Percentiles rank a stretch among this genome's conserved stretches.
Evolutionary conservation across 805 yeast species (phyloP).

Genomic region (Kodamaea jinghongensis): DNA sequence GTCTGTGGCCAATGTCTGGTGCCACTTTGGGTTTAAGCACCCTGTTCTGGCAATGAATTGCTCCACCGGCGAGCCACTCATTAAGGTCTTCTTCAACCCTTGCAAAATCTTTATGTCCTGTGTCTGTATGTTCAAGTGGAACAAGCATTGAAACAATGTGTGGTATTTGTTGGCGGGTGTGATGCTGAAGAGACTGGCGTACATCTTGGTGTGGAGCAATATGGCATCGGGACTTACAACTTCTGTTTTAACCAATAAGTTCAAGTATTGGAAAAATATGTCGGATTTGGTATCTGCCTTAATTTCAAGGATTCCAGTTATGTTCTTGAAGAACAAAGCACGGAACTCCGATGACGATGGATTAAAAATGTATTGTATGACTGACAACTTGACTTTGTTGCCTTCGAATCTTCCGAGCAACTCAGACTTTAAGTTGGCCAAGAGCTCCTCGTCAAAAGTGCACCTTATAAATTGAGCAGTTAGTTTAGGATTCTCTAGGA

Average conservation of each 20-base stretch:
- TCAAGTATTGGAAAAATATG: conserved; percentile 18
- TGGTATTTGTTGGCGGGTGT: conserved; percentile 17
- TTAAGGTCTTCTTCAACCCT: conserved; percentile 21
- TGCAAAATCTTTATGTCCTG: conserved; percentile 13
- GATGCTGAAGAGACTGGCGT: conserved; percentile 16
- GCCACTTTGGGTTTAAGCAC: conserved; percentile 35
- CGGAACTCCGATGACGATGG: conserved; percentile 20
- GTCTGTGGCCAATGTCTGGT: conserved; percentile 23
- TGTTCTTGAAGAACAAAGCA: conserved; percentile 16
- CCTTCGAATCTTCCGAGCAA: conserved; percentile 16
- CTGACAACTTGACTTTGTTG: conserved; percentile 24
- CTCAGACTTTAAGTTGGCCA: conserved; percentile 15
- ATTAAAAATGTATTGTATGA: conserved; percentile 25
- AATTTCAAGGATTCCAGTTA: conserved; percentile 14
- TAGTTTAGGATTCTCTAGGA: conserved; percentile 24
- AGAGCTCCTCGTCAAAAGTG: conserved; percentile 19
- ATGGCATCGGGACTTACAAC: conserved; percentile 23
- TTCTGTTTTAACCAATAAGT: conserved; percentile 22
- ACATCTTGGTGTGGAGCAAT: conserved; percentile 15
- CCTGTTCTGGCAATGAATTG: conserved; percentile 37
- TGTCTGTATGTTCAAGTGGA: conserved; percentile 33
- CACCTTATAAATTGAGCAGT: conserved; percentile 20
- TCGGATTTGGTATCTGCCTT: conserved; percentile 10
- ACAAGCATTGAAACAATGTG: conserved; percentile 28
- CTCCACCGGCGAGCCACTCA: conserved; percentile 30